Evolutionary conservation across 1,284 basidiomycete genomes (phyloP), one percentile per base, ranked within the genome.

Genomic region (Laetiporus sulphureus): DNA sequence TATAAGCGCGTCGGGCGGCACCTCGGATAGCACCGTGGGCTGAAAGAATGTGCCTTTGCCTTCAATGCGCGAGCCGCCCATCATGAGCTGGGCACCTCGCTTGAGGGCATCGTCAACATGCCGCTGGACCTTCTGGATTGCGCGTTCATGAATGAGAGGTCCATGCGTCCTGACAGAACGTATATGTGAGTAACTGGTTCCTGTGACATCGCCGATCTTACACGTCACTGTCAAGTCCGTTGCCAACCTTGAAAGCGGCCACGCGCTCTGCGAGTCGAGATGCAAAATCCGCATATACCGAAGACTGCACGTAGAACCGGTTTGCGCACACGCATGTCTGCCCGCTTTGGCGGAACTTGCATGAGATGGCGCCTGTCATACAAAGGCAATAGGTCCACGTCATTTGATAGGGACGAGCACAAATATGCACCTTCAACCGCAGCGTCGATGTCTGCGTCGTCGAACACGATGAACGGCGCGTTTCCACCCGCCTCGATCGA

Each of bases 391-490:
- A 6, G 34, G 32, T 42, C 3, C 48, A 21, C 23, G 32, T 29
- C 15, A 20, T 20, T 16, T 18, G 4, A 15, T 7, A 8, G 12
- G 11, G 13, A 31, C 4, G 5, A 32, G n/a, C 16, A 19, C 22
- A 32, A 10, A 22, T 25, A 51, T 59, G 22, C 46, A 82, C 84
- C 80, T 49, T 85, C 83, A n/a, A 99, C 90, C 20, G 96, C 96
- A 40, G 85, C 83, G 47, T 93, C 89, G 40, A 99, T 75, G 59
- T 99, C 85, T 0, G 94, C 94, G 57, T 99, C 96, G 47, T 93
- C 89, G 59, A 99, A 99, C 6, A 99, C 91, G 51, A 96, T 95
- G 65, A 95, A 95, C 0, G 93, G 87, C 0, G 91, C 79, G 50
- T 95, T 98, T 36, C 94, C 94, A 10, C 83, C 88, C 33, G 84